Percentiles rank a stretch among this genome's conserved stretches.
Conservation (phyloP, 441 rosid species). For the Viola pubescens region DNA sequence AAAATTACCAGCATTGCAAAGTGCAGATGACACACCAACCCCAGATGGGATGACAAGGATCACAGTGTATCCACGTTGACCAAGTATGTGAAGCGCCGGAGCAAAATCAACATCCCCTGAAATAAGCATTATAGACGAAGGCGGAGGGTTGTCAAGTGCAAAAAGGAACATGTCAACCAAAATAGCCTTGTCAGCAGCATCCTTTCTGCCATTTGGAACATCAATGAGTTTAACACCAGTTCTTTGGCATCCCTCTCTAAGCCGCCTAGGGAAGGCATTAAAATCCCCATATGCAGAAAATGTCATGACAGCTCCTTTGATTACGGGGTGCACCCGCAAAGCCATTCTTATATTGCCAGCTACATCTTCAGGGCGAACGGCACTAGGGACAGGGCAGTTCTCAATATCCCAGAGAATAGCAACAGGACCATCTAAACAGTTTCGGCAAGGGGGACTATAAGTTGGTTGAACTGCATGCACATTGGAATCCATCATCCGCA, state of each 20-base stretch:
- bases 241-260: slow-evolving; percentile 96
- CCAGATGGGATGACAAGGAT: slow-evolving; percentile 85
- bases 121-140: slow-evolving; percentile 80
- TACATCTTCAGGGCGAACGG: slow-evolving; percentile 86
- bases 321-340: slow-evolving; percentile 67
- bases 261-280: slow-evolving; percentile 79
- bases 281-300: slow-evolving; percentile 97
- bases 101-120: slow-evolving; percentile 96
- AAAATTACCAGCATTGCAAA: slow-evolving; percentile 78
- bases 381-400: slow-evolving; percentile 87
- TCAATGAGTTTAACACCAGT: slow-evolving; percentile 90
- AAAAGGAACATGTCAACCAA: slow-evolving; percentile 92
- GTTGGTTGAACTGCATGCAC: slow-evolving; percentile 26
- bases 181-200: slow-evolving; percentile 96
- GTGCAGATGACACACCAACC: slow-evolving; percentile 75
- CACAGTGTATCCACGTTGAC: slow-evolving; percentile 84
- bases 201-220: slow-evolving; percentile 95
- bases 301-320: slow-evolving; percentile 57
- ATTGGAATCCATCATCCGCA: slow-evolving; percentile 25
- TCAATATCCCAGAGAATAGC: slow-evolving; percentile 96
- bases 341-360: slow-evolving; percentile 92
- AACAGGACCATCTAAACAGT: slow-evolving; percentile 51
- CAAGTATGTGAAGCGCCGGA: slow-evolving; percentile 88
- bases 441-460: slow-evolving; percentile 29
- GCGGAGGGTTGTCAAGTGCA: slow-evolving; percentile 81